Conservation (phyloP, 1,139 yeast genomes). For the Yamadazyma taylorii region DNA sequence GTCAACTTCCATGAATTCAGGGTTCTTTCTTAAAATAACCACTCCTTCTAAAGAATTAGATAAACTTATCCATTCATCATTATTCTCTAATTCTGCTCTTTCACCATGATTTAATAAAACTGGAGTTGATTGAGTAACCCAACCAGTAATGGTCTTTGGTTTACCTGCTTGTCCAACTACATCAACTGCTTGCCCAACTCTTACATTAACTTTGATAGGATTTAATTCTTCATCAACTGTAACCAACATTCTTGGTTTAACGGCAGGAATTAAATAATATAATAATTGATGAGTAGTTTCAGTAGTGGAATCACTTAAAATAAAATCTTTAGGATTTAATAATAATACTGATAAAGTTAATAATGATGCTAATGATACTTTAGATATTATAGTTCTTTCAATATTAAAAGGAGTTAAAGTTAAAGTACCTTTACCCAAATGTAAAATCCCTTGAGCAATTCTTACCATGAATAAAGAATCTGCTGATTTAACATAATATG, state of each 20-base stretch:
- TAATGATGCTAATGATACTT: constrained; percentile 87
- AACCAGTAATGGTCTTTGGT: constrained; percentile 97
- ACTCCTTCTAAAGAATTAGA: constrained; percentile 87
- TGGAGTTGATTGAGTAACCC: constrained; percentile 99
- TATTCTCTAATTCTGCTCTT: constrained; percentile 92
- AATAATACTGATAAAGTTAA: constrained; percentile 83
- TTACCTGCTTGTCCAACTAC: constrained; percentile 99
- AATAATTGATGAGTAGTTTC: constrained; percentile 77
- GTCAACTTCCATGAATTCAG: constrained; percentile 77
- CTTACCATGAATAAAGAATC: constrained; percentile 92
- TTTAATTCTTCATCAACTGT: constrained; percentile 86
- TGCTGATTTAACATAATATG: constrained; percentile 87
- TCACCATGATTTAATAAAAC: constrained; percentile 92
- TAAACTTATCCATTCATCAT: constrained; percentile 82
- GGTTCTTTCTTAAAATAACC: constrained; percentile 88
- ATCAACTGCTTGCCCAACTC: constrained; percentile 99
- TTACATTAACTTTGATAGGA: constrained; percentile 91
- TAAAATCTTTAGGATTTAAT: constrained; percentile 76
- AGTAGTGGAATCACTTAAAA: constrained; percentile 46
- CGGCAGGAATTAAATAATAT: constrained; percentile 84
- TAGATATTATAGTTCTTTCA: constrained; percentile 84
- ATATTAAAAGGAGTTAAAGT: constrained; percentile 87
- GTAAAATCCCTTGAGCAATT: constrained; percentile 92
- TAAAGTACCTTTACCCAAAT: constrained; percentile 93
- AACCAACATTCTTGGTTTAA: constrained; percentile 89